These are phyloP conservation scores for Phytophthora constricta DNA, from an alignment of 352 stramenopile genomes.

Conservation along the genomic window DNA sequence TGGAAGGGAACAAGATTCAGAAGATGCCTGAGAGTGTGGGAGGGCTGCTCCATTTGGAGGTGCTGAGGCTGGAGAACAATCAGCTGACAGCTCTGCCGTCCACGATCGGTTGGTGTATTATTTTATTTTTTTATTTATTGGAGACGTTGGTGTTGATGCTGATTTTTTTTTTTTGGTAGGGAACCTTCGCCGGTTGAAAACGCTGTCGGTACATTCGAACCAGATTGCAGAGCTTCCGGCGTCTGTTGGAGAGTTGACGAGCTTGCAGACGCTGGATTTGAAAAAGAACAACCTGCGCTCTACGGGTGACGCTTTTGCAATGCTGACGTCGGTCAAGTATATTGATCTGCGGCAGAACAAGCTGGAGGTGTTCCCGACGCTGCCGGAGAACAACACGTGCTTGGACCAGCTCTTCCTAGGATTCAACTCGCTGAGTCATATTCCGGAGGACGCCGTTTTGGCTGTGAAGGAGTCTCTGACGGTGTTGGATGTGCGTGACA, in stretches of 20 bases:
- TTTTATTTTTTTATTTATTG: not conserved
- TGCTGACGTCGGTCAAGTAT: slow-evolving; percentile 51
- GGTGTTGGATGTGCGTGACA: slow-evolving; percentile 81
- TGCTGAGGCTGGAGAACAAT: slow-evolving; percentile 72
- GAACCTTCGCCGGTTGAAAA: slow-evolving; percentile 54
- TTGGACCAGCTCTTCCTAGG: slow-evolving; percentile 83
- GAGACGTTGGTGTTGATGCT: not conserved
- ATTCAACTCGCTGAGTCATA: slow-evolving; percentile 61
- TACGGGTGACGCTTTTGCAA: slow-evolving; percentile 40
- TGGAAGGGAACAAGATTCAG: slow-evolving; percentile 74
- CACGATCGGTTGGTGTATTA: slow-evolving; percentile 43
- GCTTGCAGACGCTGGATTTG: slow-evolving; percentile 66
- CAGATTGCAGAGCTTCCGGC: slow-evolving; percentile 57
- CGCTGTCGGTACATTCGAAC: slow-evolving; percentile 69
- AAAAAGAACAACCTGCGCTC: slow-evolving; percentile 73
- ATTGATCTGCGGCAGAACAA: slow-evolving; percentile 83
- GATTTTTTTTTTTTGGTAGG: slow-evolving; percentile 21
- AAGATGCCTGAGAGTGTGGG: slow-evolving; percentile 61
- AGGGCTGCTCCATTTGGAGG: slow-evolving; percentile 54
- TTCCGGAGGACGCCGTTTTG: slow-evolving; percentile 57
- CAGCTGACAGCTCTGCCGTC: slow-evolving; percentile 51
- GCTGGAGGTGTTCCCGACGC: slow-evolving; percentile 58
- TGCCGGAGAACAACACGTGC: slow-evolving; percentile 46
- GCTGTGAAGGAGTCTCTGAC: slow-evolving; percentile 70
- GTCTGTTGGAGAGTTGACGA: slow-evolving; percentile 52